Conservation (phyloP, 352 stramenopile genomes). For the Phytophthora quininea region DNA sequence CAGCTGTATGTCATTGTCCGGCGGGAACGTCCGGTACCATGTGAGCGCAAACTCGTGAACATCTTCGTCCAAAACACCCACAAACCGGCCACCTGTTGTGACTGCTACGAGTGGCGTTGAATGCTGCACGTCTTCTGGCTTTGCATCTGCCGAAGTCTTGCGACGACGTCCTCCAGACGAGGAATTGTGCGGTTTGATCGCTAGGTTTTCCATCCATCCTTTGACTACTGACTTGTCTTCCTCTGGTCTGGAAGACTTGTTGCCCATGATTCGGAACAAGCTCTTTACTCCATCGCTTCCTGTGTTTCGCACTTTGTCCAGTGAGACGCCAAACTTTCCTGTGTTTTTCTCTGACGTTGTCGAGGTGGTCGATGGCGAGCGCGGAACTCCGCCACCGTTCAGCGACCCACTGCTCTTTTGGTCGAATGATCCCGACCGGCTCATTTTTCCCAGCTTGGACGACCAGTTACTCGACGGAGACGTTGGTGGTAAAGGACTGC, state of each 20-base stretch:
- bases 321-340: constrained; percentile 53
- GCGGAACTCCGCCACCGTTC: constrained; percentile 12
- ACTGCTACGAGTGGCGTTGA: constrained; percentile 65
- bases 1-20: constrained; percentile 56
- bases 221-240: constrained; percentile 67
- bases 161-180: constrained; percentile 30
- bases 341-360: constrained; percentile 29
- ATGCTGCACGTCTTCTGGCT: constrained; percentile 36
- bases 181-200: constrained; percentile 47
- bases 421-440: constrained; percentile 64
- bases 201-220: constrained; percentile 64
- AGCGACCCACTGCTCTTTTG: constrained; percentile 34
- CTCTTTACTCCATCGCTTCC: constrained; percentile 76
- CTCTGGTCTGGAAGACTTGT: constrained; percentile 51
- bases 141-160: constrained; percentile 24
- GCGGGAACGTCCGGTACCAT: constrained; percentile 71
- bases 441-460: constrained; percentile 53
- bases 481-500: constrained; percentile 27
- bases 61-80: constrained; percentile 72
- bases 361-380: constrained; percentile 24
- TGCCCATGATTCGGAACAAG: constrained; percentile 75
- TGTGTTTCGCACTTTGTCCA: constrained; percentile 68
- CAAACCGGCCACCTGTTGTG: constrained; percentile 49
- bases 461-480: constrained; percentile 61
- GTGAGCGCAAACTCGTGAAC: constrained; percentile 59